These are phyloP conservation scores for Magnusiomyces fungicola DNA, from an alignment of 1,139 yeast species.

Conservation along the genomic window DNA sequence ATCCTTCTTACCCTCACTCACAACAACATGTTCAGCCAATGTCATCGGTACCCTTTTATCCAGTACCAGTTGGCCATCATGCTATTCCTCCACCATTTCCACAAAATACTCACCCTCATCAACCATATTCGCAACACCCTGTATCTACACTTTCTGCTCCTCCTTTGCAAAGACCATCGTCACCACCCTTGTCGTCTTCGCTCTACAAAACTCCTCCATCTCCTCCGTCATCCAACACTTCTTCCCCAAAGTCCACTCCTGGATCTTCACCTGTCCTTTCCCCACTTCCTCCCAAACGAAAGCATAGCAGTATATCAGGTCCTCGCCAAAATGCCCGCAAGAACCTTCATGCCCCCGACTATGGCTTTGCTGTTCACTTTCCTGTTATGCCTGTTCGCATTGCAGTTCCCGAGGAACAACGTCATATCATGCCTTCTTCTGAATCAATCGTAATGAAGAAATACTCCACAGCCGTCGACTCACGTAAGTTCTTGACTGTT, in stretches of 20 bases:
- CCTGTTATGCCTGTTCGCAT: conserved; percentile 21
- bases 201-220: background rate
- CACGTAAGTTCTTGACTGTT: conserved; percentile 53
- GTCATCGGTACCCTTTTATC: too few species aligned
- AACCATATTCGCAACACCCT: background rate
- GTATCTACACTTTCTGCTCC: background rate
- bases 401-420: conserved; percentile 30
- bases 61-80: too few species aligned
- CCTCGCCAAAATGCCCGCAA: conserved; percentile 2
- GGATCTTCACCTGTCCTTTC: background rate
- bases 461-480: conserved; percentile 70
- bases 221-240: conserved; percentile 2
- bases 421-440: conserved; percentile 27
- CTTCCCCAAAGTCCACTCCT: conserved; percentile 1
- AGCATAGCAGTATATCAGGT: background rate
- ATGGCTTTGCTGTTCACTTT: conserved; percentile 23
- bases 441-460: conserved; percentile 45
- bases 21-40: too few species aligned
- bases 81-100: background rate
- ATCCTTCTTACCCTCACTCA: too few species aligned
- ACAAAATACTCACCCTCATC: background rate
- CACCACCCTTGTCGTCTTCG: background rate
- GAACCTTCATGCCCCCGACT: conserved; percentile 12
- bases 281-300: background rate
- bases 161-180: background rate